Evolutionary conservation across 2,329 filamentous ascomycete species (phyloP).

Genomic region (Fusarium albosuccineum): DNA sequence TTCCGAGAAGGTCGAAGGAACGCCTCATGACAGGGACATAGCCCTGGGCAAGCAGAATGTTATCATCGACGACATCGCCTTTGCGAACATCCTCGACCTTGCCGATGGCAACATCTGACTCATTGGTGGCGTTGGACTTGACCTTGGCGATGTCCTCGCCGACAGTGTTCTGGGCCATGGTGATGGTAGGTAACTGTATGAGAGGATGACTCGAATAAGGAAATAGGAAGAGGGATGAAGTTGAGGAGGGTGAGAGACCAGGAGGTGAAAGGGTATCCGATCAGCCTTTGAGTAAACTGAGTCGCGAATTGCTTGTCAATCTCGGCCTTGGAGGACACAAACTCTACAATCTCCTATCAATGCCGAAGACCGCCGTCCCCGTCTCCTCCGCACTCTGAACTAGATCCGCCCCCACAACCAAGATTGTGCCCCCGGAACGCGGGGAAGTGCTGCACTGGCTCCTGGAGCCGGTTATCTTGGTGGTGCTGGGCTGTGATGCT

Average conservation of each 20-base stretch:
- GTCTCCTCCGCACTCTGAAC: conserved; percentile 1
- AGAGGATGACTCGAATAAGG: neutral
- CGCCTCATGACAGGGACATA: conserved; percentile 29
- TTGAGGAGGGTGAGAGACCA: neutral
- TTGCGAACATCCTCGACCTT: conserved; percentile 10
- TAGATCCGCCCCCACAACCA: conserved; percentile 4
- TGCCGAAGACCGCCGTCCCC: neutral
- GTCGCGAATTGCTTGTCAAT: neutral
- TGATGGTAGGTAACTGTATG: neutral
- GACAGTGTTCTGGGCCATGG: conserved; percentile 10
- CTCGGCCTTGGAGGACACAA: conserved; percentile 1
- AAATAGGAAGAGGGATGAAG: neutral
- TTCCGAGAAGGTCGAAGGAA: conserved; percentile 28
- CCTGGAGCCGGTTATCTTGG: neutral
- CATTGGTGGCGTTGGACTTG: conserved; percentile 10
- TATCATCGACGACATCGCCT: conserved; percentile 19
- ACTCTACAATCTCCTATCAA: conserved; percentile 7
- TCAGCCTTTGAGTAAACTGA: conserved; percentile 5
- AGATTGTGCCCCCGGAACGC: neutral
- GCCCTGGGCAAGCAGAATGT: conserved; percentile 32
- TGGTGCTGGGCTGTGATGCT: neutral
- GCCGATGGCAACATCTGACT: conserved; percentile 14
- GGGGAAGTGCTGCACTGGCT: neutral
- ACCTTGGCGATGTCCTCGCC: conserved; percentile 13
- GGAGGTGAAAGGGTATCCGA: neutral